Percentiles rank a stretch among this genome's conserved stretches.
Evolutionary conservation across 495 filamentous ascomycete genomes (phyloP).

Genomic region (Xylona heveae): DNA sequence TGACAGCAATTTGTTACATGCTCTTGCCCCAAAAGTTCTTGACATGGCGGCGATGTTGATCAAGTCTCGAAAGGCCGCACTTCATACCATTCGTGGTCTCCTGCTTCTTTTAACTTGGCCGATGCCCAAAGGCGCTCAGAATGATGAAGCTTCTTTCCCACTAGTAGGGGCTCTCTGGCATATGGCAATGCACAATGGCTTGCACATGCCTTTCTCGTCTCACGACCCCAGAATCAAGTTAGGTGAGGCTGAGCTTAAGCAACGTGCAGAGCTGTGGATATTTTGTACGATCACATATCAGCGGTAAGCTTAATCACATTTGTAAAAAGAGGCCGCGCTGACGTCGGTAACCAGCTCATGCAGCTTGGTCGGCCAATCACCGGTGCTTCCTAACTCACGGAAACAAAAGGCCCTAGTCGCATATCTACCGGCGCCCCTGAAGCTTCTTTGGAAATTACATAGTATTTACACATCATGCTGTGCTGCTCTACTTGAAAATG

Average conservation of each 20-base stretch:
- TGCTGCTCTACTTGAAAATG: slow-evolving; percentile 16
- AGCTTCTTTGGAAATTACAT: slow-evolving; percentile 16
- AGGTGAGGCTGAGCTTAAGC: neutral
- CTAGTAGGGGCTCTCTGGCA: neutral
- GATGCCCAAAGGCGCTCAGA: neutral
- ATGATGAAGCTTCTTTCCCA: neutral
- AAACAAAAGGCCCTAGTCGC: too few relatives aligned
- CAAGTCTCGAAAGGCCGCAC: neutral
- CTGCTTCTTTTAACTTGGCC: neutral
- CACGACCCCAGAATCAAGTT: neutral
- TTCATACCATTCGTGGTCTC: neutral
- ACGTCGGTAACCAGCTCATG: too few relatives aligned
- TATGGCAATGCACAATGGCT: neutral
- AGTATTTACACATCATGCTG: slow-evolving; percentile 18
- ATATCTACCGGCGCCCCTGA: slow-evolving; percentile 15
- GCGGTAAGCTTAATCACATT: too few relatives aligned
- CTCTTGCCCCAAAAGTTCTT: neutral
- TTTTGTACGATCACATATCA: too few relatives aligned
- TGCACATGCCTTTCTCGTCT: neutral
- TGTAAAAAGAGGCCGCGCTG: too few relatives aligned
- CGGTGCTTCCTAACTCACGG: too few relatives aligned
- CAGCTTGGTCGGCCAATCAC: too few relatives aligned
- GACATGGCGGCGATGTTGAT: neutral
- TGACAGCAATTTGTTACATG: neutral
- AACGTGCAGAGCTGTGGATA: neutral